Percentiles rank a stretch among this genome's conserved stretches.
Evolutionary conservation across 1,284 basidiomycete species (phyloP).

Genomic region (Stygiomarasmius scandens): DNA sequence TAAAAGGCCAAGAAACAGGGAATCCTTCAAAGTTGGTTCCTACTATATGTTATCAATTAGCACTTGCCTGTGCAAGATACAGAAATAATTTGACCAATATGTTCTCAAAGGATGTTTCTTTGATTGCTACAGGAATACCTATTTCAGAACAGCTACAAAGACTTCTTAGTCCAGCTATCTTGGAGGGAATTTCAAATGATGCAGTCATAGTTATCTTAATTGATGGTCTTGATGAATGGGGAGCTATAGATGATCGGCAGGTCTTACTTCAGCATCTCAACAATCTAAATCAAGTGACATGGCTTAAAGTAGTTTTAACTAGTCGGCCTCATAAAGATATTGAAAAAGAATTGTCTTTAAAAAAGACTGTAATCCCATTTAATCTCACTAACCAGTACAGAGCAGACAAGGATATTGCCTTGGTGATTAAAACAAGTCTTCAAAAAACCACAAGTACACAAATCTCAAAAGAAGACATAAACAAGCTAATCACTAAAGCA

Average conservation of each 20-base stretch:
- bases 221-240: not conserved
- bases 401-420: not conserved
- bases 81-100: not conserved
- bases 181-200: not conserved
- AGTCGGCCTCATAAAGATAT: not conserved
- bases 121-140: not conserved
- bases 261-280: not conserved
- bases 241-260: not conserved
- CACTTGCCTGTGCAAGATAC: not conserved
- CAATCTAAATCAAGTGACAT: not conserved
- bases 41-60: not conserved
- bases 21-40: not conserved
- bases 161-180: not conserved
- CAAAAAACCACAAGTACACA: not conserved
- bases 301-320: not conserved
- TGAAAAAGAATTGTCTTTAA: not conserved
- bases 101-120: not conserved
- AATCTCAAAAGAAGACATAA: not conserved
- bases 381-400: not conserved
- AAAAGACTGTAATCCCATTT: not conserved
- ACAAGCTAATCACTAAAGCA: not conserved
- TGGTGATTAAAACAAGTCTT: not conserved
- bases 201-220: not conserved
- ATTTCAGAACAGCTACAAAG: not conserved
- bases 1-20: not conserved